These are phyloP conservation scores for Waltergamsia citrina DNA, from an alignment of 2,329 filamentous ascomycete genomes.

Conservation along the genomic window DNA sequence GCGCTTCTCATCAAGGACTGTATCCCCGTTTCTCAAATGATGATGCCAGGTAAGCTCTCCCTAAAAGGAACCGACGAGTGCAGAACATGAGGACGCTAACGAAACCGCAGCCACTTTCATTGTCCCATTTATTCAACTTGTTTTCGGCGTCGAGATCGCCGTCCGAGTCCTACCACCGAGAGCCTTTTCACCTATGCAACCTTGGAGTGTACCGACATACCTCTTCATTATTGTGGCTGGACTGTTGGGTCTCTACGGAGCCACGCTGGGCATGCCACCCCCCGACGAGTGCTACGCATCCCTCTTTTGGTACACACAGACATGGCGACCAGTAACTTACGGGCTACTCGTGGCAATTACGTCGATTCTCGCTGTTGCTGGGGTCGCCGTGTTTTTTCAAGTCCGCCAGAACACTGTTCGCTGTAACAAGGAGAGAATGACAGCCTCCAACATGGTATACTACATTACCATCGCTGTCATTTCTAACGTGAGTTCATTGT, in stretches of 20 bases:
- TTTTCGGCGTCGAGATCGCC: slow-evolving; percentile 56
- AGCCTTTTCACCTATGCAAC: slow-evolving; percentile 48
- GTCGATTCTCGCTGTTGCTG: slow-evolving; percentile 38
- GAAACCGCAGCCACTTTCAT: slow-evolving; percentile 53
- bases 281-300: slow-evolving; percentile 56
- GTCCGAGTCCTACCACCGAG: slow-evolving; percentile 40
- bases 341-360: slow-evolving; percentile 40
- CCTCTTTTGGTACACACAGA: slow-evolving; percentile 57
- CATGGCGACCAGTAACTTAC: slow-evolving; percentile 49
- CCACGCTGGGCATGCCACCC: slow-evolving; percentile 45
- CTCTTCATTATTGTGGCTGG: slow-evolving; percentile 39
- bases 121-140: slow-evolving; percentile 53
- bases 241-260: slow-evolving; percentile 45
- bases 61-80: too few relatives aligned
- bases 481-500: slow-evolving; percentile 39
- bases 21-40: slow-evolving; percentile 42
- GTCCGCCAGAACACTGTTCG: slow-evolving; percentile 31
- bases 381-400: slow-evolving; percentile 45
- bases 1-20: slow-evolving; percentile 42
- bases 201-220: slow-evolving; percentile 51
- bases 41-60: slow-evolving; percentile 44
- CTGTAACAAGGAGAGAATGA: slow-evolving; percentile 43
- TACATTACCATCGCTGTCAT: slow-evolving; percentile 49
- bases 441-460: slow-evolving; percentile 62
- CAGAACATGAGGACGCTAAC: too few relatives aligned